These are phyloP conservation scores for Bidens hawaiensis DNA, from an alignment of 140 eudicot species.

Conservation along the genomic window DNA sequence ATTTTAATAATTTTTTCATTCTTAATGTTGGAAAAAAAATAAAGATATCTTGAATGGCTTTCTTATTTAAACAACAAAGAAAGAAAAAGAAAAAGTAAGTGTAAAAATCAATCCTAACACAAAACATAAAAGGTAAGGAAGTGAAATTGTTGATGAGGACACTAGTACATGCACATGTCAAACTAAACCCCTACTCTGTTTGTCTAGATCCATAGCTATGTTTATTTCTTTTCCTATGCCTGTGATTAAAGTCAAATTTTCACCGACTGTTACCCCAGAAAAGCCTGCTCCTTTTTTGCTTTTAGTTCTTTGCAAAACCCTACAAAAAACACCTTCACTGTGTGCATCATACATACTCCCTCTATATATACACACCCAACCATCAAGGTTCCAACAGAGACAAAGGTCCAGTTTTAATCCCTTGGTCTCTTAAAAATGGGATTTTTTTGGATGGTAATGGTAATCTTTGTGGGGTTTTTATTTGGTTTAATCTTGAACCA, in stretches of 20 bases:
- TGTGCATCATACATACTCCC: slow-evolving; percentile 7
- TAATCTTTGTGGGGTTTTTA: slow-evolving; percentile 30
- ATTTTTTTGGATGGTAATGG: slow-evolving; percentile 27
- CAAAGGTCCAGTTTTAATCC: slow-evolving; percentile 12
- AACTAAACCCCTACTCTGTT: slow-evolving; percentile 24
- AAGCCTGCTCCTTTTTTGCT: slow-evolving; percentile 36
- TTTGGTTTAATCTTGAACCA: slow-evolving; percentile 51
- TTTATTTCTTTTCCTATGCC: slow-evolving; percentile 32
- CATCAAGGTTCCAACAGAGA: slow-evolving; percentile 24
- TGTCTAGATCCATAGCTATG: slow-evolving; percentile 43
- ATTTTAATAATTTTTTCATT: no score
- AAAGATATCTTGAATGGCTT: no score
- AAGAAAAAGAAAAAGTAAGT: no score
- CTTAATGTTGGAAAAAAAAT: no score
- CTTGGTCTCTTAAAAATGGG: slow-evolving; percentile 25
- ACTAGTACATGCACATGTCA: slow-evolving; percentile 7
- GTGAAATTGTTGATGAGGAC: slow-evolving; percentile 22
- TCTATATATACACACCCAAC: slow-evolving; percentile 13
- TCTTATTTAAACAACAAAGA: no score
- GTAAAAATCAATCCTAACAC: no score
- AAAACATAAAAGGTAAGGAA: background rate
- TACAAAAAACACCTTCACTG: slow-evolving; percentile 25
- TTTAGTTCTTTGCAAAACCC: slow-evolving; percentile 30
- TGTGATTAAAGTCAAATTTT: slow-evolving; percentile 44
- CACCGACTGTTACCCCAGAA: slow-evolving; percentile 39